phyloP scores from a whole-genome alignment of 106 monocot genomes.

The Amphibolis antarctica region DNA sequence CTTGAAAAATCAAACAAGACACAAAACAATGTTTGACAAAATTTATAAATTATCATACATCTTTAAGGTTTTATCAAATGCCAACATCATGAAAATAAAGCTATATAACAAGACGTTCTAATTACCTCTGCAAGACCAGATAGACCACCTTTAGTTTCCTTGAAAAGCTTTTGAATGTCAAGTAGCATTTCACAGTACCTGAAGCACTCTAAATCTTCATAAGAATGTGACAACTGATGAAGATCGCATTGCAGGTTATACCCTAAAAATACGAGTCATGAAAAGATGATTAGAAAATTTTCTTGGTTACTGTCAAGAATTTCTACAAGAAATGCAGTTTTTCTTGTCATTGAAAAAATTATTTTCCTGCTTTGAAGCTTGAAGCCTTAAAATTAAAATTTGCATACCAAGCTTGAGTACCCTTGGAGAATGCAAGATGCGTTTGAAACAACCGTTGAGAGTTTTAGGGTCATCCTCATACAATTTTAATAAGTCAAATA shows the following conservation, averaged over 20 bases:
- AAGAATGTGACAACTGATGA: conserved; percentile 68
- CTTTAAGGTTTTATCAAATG: no score
- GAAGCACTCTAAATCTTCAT: conserved; percentile 85
- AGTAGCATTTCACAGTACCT: conserved; percentile 80
- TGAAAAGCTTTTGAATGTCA: conserved; percentile 89
- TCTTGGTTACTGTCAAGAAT: not conserved
- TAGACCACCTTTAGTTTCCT: conserved; percentile 60
- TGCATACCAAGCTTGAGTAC: conserved; percentile 78
- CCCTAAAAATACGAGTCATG: conserved; percentile 28
- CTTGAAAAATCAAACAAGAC: no score
- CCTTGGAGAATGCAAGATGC: conserved; percentile 64
- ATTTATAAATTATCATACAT: not conserved
- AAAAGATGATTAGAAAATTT: not conserved
- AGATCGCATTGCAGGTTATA: conserved; percentile 97
- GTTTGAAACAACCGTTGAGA: conserved; percentile 63
- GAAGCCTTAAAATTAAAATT: not conserved
- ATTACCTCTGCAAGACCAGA: conserved; percentile 80
- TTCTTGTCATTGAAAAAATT: not conserved
- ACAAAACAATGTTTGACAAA: not conserved
- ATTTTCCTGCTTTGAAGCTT: not conserved
- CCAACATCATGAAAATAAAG: not conserved
- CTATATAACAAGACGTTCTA: not conserved
- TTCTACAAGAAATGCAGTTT: not conserved
- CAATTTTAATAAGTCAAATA: conserved; percentile 91
- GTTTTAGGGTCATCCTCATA: conserved; percentile 49